Conservation (phyloP, 164 flowering plant species). For the Buxus sempervirens region DNA sequence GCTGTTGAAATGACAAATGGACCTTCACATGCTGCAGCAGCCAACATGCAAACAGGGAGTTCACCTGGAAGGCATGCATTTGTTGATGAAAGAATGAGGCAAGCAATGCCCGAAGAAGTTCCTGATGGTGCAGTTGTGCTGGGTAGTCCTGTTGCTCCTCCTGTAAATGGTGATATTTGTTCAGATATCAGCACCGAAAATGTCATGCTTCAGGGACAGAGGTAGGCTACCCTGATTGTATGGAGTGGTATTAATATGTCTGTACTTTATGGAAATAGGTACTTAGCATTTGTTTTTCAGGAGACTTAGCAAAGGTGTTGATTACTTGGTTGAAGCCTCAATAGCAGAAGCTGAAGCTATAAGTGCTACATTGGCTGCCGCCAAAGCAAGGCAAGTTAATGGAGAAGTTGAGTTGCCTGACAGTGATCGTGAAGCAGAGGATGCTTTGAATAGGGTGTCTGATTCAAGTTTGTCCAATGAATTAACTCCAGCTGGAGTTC, state of each 20-base stretch:
- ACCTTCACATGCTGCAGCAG: conserved; percentile 71
- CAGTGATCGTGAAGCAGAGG: conserved; percentile 71
- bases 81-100: conserved; percentile 52
- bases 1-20: conserved; percentile 78
- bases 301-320: conserved; percentile 68
- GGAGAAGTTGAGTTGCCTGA: conserved; percentile 79
- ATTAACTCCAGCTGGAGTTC: conserved; percentile 52
- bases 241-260: not conserved
- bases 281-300: conserved; percentile 24
- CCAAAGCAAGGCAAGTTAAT: conserved; percentile 70
- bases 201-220: conserved; percentile 56
- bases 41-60: conserved; percentile 48
- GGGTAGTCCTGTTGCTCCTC: conserved; percentile 74
- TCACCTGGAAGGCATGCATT: conserved; percentile 50
- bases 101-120: conserved; percentile 36
- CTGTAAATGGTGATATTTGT: conserved; percentile 70
- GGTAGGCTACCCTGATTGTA: conserved; percentile 32
- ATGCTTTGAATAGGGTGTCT: conserved; percentile 50
- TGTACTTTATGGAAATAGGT: not conserved
- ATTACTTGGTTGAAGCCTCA: conserved; percentile 76
- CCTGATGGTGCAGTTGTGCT: conserved; percentile 72
- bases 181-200: conserved; percentile 75
- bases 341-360: conserved; percentile 87
- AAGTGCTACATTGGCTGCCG: conserved; percentile 72
- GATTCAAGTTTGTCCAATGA: conserved; percentile 46